phyloP scores from a whole-genome alignment of 1,284 basidiomycete species.

The Marasmius sp. region DNA sequence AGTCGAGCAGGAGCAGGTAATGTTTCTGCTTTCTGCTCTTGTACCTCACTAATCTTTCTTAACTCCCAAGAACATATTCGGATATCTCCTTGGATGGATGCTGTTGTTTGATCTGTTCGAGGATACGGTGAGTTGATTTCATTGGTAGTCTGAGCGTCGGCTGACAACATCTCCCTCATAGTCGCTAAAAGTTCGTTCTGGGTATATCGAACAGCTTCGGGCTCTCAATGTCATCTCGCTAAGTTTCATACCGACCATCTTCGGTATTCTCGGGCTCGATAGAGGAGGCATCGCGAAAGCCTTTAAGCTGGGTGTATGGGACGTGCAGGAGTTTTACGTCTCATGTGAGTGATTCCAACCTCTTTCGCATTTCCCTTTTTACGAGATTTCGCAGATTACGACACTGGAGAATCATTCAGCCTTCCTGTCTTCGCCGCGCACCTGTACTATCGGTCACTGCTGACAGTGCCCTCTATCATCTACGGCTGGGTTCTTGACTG shows the following conservation, averaged over 20 bases:
- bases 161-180: slow-evolving; percentile 29
- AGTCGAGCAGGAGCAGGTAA: slow-evolving; percentile 35
- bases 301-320: slow-evolving; percentile 82
- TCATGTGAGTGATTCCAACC: slow-evolving; percentile 54
- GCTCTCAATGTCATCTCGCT: slow-evolving; percentile 62
- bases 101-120: slow-evolving; percentile 84
- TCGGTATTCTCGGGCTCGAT: slow-evolving; percentile 68
- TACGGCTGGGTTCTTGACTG: slow-evolving; percentile 85
- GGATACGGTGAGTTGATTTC: slow-evolving; percentile 64
- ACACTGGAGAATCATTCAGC: slow-evolving; percentile 54
- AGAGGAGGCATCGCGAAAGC: slow-evolving; percentile 56
- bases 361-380: slow-evolving; percentile 10
- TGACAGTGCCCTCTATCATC: slow-evolving; percentile 81
- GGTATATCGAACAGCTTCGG: slow-evolving; percentile 86
- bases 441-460: slow-evolving; percentile 84
- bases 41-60: slow-evolving; percentile 11
- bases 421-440: slow-evolving; percentile 81
- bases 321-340: slow-evolving; percentile 84
- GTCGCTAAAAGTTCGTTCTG: slow-evolving; percentile 79
- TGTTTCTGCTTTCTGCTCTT: slow-evolving; percentile 16
- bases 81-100: slow-evolving; percentile 89
- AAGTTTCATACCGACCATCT: slow-evolving; percentile 75
- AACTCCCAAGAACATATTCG: slow-evolving; percentile 46
- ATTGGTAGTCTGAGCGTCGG: not conserved
- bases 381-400: slow-evolving; percentile 50